phyloP scores from a whole-genome alignment of 257 asterid species.

The Scutellaria minor region DNA sequence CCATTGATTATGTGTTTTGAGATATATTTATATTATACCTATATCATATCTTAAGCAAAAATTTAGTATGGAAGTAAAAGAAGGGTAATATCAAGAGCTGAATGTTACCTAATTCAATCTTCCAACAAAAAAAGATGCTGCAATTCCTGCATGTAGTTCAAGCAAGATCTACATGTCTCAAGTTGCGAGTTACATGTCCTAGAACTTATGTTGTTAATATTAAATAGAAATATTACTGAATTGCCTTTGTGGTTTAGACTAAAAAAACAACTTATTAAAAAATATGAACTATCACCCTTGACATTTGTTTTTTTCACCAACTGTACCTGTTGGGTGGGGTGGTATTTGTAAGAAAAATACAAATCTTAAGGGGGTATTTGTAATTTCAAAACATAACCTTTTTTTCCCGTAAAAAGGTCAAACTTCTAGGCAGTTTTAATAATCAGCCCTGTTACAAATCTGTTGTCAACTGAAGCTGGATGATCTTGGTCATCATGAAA shows the following conservation, averaged over 20 bases:
- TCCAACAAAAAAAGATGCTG: conserved; percentile 58
- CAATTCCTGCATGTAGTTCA: conserved; percentile 71
- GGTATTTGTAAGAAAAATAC: neutral
- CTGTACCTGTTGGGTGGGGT: neutral
- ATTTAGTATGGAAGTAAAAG: conserved; percentile 55
- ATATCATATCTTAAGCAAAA: conserved; percentile 5
- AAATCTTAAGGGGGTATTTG: neutral
- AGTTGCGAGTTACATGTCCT: conserved; percentile 57
- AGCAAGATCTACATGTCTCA: conserved; percentile 66
- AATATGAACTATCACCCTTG: neutral
- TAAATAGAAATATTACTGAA: neutral
- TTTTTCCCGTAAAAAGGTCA: neutral
- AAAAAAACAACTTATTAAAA: neutral
- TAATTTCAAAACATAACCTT: neutral
- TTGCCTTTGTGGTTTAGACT: neutral
- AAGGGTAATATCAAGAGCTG: conserved; percentile 53
- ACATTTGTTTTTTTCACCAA: neutral
- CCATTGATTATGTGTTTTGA: neutral
- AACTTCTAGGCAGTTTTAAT: too few species aligned
- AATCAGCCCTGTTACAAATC: neutral
- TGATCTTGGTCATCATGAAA: conserved; percentile 36
- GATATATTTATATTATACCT: neutral
- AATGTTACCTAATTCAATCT: conserved; percentile 60
- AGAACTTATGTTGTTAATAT: neutral
- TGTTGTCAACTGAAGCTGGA: conserved; percentile 15